A percentile compares a stretch with the other conserved stretches of the same genome.
Conservation (phyloP, 805 yeast species). For the Monosporozyma servazzii region DNA sequence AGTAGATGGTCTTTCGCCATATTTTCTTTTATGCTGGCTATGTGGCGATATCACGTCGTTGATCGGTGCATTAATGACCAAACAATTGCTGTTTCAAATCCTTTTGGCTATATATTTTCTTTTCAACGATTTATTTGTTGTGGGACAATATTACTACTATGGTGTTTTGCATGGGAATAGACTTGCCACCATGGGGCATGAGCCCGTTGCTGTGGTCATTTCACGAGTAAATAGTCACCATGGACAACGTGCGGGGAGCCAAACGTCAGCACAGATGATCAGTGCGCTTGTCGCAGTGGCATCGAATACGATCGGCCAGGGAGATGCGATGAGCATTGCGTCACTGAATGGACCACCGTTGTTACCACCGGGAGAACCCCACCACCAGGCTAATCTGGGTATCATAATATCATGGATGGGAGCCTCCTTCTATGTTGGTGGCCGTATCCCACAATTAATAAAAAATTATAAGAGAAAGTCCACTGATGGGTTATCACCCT, state of each 20-base stretch:
- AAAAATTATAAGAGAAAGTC: conserved; percentile 73
- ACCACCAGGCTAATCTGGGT: conserved; percentile 30
- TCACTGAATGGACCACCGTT: neutral
- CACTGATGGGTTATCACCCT: conserved; percentile 77
- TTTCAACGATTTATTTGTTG: conserved; percentile 56
- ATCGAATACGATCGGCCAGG: neutral
- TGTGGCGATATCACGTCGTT: conserved; percentile 42
- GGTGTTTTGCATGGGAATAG: conserved; percentile 27
- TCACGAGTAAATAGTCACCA: neutral
- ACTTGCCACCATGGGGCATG: conserved; percentile 29
- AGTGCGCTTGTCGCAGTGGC: neutral
- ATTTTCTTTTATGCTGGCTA: conserved; percentile 39
- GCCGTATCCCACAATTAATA: conserved; percentile 76
- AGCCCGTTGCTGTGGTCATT: conserved; percentile 17
- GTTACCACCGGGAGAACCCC: neutral
- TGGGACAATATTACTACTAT: conserved; percentile 68
- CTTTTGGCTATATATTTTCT: conserved; percentile 66
- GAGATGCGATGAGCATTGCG: conserved; percentile 4
- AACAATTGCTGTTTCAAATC: conserved; percentile 75
- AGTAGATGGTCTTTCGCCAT: conserved; percentile 51
- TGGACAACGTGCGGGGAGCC: neutral
- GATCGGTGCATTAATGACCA: conserved; percentile 64
- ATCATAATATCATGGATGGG: conserved; percentile 65
- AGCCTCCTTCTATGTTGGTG: conserved; percentile 61
- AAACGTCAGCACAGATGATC: neutral